A percentile compares a stretch with the other conserved stretches of the same genome.
Evolutionary conservation across 2,329 filamentous ascomycete species (phyloP).

Genomic region (Microcera coccophila): DNA sequence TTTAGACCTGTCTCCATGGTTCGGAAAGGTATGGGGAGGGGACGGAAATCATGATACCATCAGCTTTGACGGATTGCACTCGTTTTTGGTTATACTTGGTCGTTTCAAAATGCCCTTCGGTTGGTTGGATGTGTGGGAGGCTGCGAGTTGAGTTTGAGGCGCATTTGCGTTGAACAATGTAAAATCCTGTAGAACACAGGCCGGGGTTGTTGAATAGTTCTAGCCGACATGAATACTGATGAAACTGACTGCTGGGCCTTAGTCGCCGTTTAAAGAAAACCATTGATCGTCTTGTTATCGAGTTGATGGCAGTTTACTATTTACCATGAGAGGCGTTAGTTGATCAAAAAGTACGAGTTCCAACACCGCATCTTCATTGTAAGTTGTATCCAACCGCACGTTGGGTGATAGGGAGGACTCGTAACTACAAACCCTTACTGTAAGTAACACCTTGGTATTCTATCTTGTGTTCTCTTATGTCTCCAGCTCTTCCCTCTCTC

Average conservation of each 20-base stretch:
- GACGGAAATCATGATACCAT: slow-evolving; percentile 1
- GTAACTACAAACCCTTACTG: too few species aligned
- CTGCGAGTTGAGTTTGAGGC: background rate
- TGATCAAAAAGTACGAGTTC: too few species aligned
- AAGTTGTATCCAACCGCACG: too few species aligned
- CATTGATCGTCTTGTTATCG: background rate
- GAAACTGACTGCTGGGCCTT: too few species aligned
- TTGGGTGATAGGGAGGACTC: too few species aligned
- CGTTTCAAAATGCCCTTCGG: background rate
- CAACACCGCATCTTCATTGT: too few species aligned
- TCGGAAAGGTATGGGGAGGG: background rate
- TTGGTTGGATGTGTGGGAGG: background rate
- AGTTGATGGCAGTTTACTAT: background rate
- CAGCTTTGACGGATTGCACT: slow-evolving; percentile 1
- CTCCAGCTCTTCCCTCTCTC: too few species aligned
- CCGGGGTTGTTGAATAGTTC: background rate
- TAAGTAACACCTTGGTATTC: too few species aligned
- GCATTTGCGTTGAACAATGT: background rate
- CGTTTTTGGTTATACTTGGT: background rate
- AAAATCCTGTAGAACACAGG: background rate
- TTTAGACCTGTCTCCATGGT: background rate
- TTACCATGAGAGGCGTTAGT: too few species aligned
- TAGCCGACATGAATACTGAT: background rate
- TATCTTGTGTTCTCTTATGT: too few species aligned
- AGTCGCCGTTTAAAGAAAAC: too few species aligned